Evolutionary conservation across 805 yeast species (phyloP), one percentile per base, ranked within the genome.

Genomic region (Kazachstania taianensis): DNA sequence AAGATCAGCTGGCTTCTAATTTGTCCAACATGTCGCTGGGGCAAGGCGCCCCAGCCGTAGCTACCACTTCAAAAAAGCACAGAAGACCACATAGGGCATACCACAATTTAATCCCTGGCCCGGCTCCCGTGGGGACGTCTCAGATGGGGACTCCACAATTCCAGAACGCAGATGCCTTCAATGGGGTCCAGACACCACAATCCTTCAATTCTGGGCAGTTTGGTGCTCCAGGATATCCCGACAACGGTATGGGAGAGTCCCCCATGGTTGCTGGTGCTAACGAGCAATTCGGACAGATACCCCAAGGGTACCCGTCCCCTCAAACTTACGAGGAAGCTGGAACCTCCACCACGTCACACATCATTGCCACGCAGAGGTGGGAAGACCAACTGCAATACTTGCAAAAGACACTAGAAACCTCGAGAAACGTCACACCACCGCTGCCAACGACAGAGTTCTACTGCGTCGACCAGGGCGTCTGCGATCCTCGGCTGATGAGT

Each of bases 341-440:
- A 14, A 9, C 16, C 14, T n/a, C 19, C 7, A 42, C 51, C 10
- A 47, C 49, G 16, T 48, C 59, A 4, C 55, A 53, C 33, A 35
- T 46, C 35, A 51, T 61, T 9, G 42, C 65, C 5, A 52, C 53
- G 5, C 60, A 59, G 35, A 53, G 66, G 41, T 48, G 52, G 45
- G 52, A 52, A 29, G 57, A 55, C 37, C 65, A 61, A 33, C 48
- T 59, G 17, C 58, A 62, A 36, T 59, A 60, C 41, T 46, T 61
- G 45, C 44, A 62, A 43, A 57, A 57, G 30, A 55, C 72, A 1
- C 87, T 83, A 57, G 67, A 70, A 33, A 81, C 96, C 1, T 76
- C 82, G 48, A 75, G 78, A 52, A 75, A 84, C 50, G 78, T 84
- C 1, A 69, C 74, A 8, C 94, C 97, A 5, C 97, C 97, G 3